phyloP scores from a whole-genome alignment of 2,329 filamentous ascomycete species.

The Fusarium sublunatum region DNA sequence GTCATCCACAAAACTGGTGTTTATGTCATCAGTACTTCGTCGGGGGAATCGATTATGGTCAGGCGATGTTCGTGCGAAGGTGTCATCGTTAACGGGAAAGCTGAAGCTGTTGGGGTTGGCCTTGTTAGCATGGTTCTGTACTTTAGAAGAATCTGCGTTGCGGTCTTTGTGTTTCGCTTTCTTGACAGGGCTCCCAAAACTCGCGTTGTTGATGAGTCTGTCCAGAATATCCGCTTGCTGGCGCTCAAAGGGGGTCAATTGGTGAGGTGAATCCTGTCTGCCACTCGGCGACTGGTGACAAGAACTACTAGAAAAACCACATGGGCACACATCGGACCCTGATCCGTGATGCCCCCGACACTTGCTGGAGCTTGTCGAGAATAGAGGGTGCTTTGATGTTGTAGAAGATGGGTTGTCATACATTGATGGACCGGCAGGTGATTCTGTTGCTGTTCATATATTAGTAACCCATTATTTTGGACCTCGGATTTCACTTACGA shows the following conservation, averaged over 20 bases:
- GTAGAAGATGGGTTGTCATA: conserved; percentile 54
- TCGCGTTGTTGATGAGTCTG: conserved; percentile 51
- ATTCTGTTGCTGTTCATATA: conserved; percentile 20
- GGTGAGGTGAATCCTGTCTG: conserved; percentile 38
- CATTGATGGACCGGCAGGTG: conserved; percentile 56
- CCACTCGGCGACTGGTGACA: conserved; percentile 49
- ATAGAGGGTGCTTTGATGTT: conserved; percentile 23
- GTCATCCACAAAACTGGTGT: conserved; percentile 68
- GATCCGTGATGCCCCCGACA: conserved; percentile 15
- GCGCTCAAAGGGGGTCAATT: conserved; percentile 54
- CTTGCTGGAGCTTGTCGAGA: conserved; percentile 26
- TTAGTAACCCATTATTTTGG: conserved; percentile 7
- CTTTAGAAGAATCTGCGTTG: conserved; percentile 3
- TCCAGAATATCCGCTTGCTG: conserved; percentile 54
- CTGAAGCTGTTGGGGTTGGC: conserved; percentile 60
- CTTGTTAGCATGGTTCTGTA: conserved; percentile 49
- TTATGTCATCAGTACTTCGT: conserved; percentile 69
- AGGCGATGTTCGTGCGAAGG: conserved; percentile 52
- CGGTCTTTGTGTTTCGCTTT: conserved; percentile 18
- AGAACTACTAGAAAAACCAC: conserved; percentile 13
- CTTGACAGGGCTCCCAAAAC: conserved; percentile 27
- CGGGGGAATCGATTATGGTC: conserved; percentile 57
- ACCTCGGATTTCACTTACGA: conserved; percentile 20
- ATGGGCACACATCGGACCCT: conserved; percentile 25
- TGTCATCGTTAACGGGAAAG: conserved; percentile 59